These are phyloP conservation scores for Mortierella sp. DNA, from an alignment of 371 early-diverging fungal genomes.

Conservation along the genomic window DNA sequence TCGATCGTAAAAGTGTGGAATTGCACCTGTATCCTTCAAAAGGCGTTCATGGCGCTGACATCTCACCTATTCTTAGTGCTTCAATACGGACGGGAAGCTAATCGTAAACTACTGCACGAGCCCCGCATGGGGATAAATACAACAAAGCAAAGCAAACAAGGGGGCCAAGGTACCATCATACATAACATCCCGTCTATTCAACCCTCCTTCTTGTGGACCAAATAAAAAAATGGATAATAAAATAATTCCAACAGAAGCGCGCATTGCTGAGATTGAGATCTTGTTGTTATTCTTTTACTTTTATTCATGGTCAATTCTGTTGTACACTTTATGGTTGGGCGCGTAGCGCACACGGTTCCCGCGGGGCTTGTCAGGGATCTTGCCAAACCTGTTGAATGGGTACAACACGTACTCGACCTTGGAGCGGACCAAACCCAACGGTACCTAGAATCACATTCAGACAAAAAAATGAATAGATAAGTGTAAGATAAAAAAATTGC, in stretches of 20 bases:
- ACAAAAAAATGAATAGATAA: neutral
- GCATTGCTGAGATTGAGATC: neutral
- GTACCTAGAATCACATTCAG: slow-evolving; percentile 21
- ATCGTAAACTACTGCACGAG: slow-evolving; percentile 92
- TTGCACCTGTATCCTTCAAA: neutral
- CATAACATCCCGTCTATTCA: neutral
- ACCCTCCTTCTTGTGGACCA: slow-evolving; percentile 10
- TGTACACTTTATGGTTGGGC: slow-evolving; percentile 50
- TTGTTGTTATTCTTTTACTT: neutral
- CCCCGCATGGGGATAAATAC: slow-evolving; percentile 88
- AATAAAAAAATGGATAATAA: no score
- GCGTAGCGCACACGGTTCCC: slow-evolving; percentile 44
- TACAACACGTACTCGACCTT: slow-evolving; percentile 44
- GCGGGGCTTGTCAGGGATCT: slow-evolving; percentile 36
- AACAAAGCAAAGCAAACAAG: neutral
- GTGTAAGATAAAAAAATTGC: no score
- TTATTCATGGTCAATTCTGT: slow-evolving; percentile 30
- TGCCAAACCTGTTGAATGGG: slow-evolving; percentile 48
- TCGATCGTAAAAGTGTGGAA: neutral
- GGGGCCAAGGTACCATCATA: neutral
- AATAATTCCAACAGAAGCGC: neutral
- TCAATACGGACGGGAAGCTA: slow-evolving; percentile 83
- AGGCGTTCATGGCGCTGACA: neutral
- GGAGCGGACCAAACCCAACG: slow-evolving; percentile 39
- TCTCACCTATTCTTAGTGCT: slow-evolving; percentile 67